Evolutionary conservation across 306 rosid genomes (phyloP).

Genomic region (Potentilla sterilis): DNA sequence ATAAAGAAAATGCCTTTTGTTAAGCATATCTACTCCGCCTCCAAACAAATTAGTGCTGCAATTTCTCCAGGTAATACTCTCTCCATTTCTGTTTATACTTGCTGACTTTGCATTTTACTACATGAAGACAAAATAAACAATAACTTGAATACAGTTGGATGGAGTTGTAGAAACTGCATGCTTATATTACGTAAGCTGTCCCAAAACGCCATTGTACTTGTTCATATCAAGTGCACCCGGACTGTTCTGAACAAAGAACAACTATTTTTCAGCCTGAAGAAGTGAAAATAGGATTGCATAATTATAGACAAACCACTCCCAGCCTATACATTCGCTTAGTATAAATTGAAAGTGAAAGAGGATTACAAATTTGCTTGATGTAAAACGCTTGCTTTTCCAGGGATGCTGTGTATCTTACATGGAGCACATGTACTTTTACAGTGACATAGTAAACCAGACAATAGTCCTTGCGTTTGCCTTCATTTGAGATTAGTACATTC

Average conservation of each 20-base stretch:
- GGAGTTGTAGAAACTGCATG: not conserved
- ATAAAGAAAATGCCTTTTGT: slow-evolving; percentile 92
- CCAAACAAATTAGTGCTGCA: slow-evolving; percentile 91
- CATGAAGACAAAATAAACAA: slow-evolving; percentile 4
- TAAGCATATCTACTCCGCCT: slow-evolving; percentile 82
- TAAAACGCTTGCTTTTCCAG: not conserved
- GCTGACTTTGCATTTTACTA: slow-evolving; percentile 16
- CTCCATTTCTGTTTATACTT: slow-evolving; percentile 9
- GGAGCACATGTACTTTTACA: too few species aligned
- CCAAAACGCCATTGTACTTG: not conserved
- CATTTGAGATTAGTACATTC: not conserved
- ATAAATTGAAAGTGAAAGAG: not conserved
- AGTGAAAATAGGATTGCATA: not conserved
- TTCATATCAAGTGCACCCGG: not conserved
- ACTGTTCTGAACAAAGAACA: not conserved
- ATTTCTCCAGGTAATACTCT: slow-evolving; percentile 72
- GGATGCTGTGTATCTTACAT: not conserved
- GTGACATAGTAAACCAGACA: too few species aligned
- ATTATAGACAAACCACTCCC: not conserved
- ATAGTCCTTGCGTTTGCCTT: too few species aligned
- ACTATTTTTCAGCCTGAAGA: not conserved
- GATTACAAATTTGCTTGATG: not conserved
- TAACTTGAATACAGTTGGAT: not conserved
- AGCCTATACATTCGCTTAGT: not conserved
- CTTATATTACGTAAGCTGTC: slow-evolving; percentile 16